Percentiles rank a stretch among this genome's conserved stretches.
phyloP scores from a whole-genome alignment of 2,329 filamentous ascomycete genomes.

The Beauveria varroae region DNA sequence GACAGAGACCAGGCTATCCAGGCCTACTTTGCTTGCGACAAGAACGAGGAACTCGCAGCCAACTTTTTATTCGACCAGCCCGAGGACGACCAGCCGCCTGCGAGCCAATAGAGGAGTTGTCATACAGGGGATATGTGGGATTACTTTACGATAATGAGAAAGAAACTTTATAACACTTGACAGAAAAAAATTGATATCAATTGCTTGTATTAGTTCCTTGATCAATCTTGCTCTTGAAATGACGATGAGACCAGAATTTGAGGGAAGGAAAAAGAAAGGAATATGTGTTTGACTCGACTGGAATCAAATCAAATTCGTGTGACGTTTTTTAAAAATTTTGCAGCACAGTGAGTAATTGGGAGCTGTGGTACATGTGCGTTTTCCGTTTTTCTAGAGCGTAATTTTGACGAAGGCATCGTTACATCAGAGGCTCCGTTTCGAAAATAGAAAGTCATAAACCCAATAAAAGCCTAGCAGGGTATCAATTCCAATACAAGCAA shows the following conservation, averaged over 20 bases:
- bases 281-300: neutral
- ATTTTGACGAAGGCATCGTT: too few species aligned
- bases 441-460: neutral
- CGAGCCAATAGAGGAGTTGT: constrained; percentile 28
- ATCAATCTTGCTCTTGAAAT: neutral
- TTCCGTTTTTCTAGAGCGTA: too few species aligned
- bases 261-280: neutral
- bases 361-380: neutral
- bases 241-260: neutral
- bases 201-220: neutral
- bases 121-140: neutral
- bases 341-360: neutral
- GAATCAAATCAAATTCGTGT: too few species aligned
- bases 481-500: neutral
- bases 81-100: constrained; percentile 63
- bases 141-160: constrained; percentile 12
- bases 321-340: too few species aligned
- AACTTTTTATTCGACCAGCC: constrained; percentile 98
- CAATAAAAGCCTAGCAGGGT: neutral
- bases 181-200: neutral
- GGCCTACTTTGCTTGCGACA: constrained; percentile 98
- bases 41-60: constrained; percentile 96
- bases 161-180: neutral
- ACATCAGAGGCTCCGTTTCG: neutral
- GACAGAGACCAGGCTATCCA: constrained; percentile 90